Base-by-base conservation (phyloP, 306 rosid genomes). In the Myrica gale region DNA sequence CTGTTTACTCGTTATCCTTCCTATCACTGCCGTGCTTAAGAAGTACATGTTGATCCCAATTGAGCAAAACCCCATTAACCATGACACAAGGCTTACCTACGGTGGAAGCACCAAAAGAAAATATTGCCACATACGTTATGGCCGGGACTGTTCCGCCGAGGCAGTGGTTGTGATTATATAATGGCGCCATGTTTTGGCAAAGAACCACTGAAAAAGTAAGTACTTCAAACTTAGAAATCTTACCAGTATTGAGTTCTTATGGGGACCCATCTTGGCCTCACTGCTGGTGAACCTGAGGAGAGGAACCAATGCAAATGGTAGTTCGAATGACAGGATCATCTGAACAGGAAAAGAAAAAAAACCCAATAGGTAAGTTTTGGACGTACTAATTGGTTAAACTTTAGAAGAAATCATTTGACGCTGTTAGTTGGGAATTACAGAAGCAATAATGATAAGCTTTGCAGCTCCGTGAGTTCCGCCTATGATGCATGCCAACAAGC, bases 261-360 rank as follows among this genome's bases (percentile, higher is more conserved):
- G 69, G 39, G 2, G 69, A 73, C 77, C 77, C 77, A 73, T 44
- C 77, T 73, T 73, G 44, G 69, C 69, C 8, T 73, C 77, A 45
- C 77, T 73, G 44, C 68, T 44, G 12, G 77, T 73, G 54, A 73
- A 73, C 69, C 26, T 58, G 54, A 73, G 77, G 54, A 73, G 77
- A 55, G 77, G 77, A 58, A 73, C 43, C 68, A 73, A 42, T 5
- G 68, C 77, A 45, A 73, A 73, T 58, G 77, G 77, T 9, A 73
- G 68, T 16, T 9, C 77, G 15, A 73, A 73, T 58, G 69, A 42
- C 7, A 73, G 47, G 37, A 73, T 46, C 77, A 73, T 44, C 77
- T 73, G 55, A 23, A 71, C 44, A 61, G 5, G 51, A 23, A 23
- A 26, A 26, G 1, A 26, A 26, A 26, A 26, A 26, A 26, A 26